Evolutionary conservation across 2,329 filamentous ascomycete species (phyloP), one percentile per base, ranked within the genome.

Genomic region (Colletotrichum sp.): DNA sequence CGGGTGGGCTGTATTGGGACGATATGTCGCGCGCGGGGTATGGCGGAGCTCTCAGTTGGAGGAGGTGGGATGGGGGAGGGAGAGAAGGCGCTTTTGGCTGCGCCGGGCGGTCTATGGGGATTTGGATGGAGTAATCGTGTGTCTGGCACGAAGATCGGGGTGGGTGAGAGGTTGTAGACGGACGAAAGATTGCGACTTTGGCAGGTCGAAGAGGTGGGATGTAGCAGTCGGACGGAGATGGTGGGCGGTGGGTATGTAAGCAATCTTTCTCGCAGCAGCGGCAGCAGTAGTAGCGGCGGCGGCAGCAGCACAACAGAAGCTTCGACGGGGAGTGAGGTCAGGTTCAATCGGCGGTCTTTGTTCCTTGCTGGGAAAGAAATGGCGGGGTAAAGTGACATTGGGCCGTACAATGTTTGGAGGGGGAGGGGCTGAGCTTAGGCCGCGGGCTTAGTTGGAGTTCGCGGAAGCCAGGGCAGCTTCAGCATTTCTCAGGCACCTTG

Each of bases 321-420:
- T 52, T 52, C 44, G 44, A 52, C 44, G 44, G n/a, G 11, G 39
- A 30, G 25, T 55, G 30, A 68, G 61, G 34, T 64, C 39, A 67
- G 48, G 44, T 52, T 67, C 64, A 34, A n/a, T 55, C 32, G 25
- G 39, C 30, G 67, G 60, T 55, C 30, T 39, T 16, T 32, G 27
- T 61, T 52, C 44, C 44, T 0, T 28, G 66, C 28, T 36, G 25
- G 28, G 22, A 22, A 22, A 27, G 32, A 19, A 52, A 70, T 70
- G 36, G 68, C 68, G 68, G 68, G 68, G 68, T 70, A 70, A 63
- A 70, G 68, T 63, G 68, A 61, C 55, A 70, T 70, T 70, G 55
- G 28, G 68, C 68, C 66, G 32, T 59, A 30, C 44, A 52, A 52
- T 63, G 57, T 63, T 70, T 70, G 57, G 68, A 70, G 68, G 68